These are phyloP conservation scores for Harringtonia aguacate DNA, from an alignment of 2,329 filamentous ascomycete species.

Conservation along the genomic window DNA sequence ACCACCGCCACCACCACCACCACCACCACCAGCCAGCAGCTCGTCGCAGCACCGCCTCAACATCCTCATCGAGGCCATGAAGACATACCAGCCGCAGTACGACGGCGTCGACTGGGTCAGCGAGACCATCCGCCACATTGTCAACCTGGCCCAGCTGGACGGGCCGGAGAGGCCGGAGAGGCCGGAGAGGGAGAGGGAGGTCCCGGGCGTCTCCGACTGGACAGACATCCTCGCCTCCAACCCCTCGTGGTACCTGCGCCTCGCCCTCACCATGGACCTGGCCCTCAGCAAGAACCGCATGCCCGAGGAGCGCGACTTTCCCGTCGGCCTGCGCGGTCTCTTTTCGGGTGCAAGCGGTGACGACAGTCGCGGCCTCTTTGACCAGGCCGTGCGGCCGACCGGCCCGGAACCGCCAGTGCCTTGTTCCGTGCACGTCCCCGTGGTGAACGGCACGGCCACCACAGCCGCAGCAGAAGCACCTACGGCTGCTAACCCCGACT, in stretches of 20 bases:
- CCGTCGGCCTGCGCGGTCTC: constrained; percentile 8
- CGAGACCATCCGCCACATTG: constrained; percentile 11
- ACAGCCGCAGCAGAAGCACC: too few relatives aligned
- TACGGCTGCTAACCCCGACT: too few relatives aligned
- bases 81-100: constrained; percentile 13
- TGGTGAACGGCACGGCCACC: too few relatives aligned
- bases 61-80: constrained; percentile 13
- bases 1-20: neutral
- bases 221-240: constrained; percentile 10
- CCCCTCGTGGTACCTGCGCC: constrained; percentile 12
- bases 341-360: constrained; percentile 4
- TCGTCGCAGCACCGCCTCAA: constrained; percentile 25
- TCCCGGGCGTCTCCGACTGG: constrained; percentile 7
- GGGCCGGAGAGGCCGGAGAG: neutral
- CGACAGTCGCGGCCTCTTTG: too few relatives aligned
- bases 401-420: too few relatives aligned
- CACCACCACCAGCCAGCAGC: constrained; percentile 11
- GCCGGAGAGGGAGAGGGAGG: neutral
- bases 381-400: neutral
- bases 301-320: constrained; percentile 13
- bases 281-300: constrained; percentile 13
- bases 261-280: constrained; percentile 12
- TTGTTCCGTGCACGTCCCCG: too few relatives aligned
- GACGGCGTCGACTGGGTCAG: constrained; percentile 13
- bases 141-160: constrained; percentile 11